Conservation (phyloP, 108 stramenopile species). For the Chaetoceros tenuissimus region DNA sequence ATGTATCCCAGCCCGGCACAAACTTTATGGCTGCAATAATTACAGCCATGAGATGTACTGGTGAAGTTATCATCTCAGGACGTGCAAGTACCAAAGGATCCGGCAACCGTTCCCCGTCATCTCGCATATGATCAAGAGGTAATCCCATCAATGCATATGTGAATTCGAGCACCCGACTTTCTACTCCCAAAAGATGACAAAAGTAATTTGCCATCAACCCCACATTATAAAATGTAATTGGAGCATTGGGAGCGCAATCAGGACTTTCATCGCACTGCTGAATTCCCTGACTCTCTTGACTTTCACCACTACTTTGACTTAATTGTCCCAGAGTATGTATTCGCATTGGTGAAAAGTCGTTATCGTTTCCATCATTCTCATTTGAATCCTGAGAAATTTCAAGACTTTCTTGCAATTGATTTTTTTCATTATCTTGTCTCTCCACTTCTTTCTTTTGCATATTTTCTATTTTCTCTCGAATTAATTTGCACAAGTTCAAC, state of each 20-base stretch:
- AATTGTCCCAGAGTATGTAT: too few species aligned
- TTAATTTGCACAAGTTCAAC: neutral
- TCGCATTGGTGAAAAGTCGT: too few species aligned
- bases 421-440: too few species aligned
- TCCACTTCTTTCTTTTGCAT: too few species aligned
- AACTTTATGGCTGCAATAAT: neutral
- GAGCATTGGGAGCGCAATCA: neutral
- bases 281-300: neutral
- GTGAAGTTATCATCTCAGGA: neutral
- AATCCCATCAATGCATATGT: neutral
- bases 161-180: neutral
- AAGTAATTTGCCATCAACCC: neutral
- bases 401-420: too few species aligned
- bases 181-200: neutral
- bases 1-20: neutral
- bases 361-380: too few species aligned
- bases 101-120: neutral
- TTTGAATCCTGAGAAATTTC: too few species aligned
- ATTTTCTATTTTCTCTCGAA: neutral
- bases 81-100: neutral
- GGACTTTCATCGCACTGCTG: neutral
- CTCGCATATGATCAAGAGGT: neutral
- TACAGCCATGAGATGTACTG: neutral
- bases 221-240: neutral
- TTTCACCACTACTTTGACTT: neutral